These are phyloP conservation scores for Blastocrithidia nonstop DNA, from an alignment of 208 protist genomes.

Conservation along the genomic window DNA sequence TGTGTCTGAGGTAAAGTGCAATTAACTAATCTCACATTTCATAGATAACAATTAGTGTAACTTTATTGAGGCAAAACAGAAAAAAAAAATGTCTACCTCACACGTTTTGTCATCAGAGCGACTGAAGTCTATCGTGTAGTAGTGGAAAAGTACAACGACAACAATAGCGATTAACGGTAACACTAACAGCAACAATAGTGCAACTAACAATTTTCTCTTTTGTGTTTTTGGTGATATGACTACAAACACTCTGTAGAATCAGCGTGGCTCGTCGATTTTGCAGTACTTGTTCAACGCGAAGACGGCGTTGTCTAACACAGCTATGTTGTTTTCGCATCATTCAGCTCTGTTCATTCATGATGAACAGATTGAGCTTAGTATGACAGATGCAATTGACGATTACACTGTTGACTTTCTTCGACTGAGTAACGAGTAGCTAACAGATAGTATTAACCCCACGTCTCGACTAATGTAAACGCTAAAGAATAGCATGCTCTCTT, in stretches of 20 bases:
- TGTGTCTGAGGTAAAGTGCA: no score
- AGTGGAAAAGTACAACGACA: slow-evolving; percentile 14
- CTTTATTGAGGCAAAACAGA: neutral
- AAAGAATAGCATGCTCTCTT: neutral
- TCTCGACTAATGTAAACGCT: no score
- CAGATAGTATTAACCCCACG: slow-evolving; percentile 6
- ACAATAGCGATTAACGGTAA: slow-evolving; percentile 10
- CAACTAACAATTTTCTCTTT: no score
- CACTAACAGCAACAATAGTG: slow-evolving; percentile 15
- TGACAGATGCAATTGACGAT: no score
- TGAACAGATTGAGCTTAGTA: slow-evolving; percentile 6
- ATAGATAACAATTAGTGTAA: no score
- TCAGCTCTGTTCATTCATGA: slow-evolving; percentile 28
- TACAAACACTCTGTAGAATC: slow-evolving; percentile 59
- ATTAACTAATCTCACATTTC: no score
- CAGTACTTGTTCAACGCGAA: slow-evolving; percentile 58
- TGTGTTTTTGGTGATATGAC: slow-evolving; percentile 48
- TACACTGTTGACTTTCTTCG: slow-evolving; percentile 4
- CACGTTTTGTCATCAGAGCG: slow-evolving; percentile 27
- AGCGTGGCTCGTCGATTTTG: slow-evolving; percentile 60
- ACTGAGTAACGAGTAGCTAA: slow-evolving; percentile 4
- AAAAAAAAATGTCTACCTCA: slow-evolving; percentile 8
- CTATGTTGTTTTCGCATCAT: slow-evolving; percentile 19
- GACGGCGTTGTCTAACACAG: slow-evolving; percentile 25
- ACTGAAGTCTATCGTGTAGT: slow-evolving; percentile 15